A percentile compares a stretch with the other conserved stretches of the same genome.
phyloP scores from a whole-genome alignment of 2,329 filamentous ascomycete species.

The Trichoderma asperellum region DNA sequence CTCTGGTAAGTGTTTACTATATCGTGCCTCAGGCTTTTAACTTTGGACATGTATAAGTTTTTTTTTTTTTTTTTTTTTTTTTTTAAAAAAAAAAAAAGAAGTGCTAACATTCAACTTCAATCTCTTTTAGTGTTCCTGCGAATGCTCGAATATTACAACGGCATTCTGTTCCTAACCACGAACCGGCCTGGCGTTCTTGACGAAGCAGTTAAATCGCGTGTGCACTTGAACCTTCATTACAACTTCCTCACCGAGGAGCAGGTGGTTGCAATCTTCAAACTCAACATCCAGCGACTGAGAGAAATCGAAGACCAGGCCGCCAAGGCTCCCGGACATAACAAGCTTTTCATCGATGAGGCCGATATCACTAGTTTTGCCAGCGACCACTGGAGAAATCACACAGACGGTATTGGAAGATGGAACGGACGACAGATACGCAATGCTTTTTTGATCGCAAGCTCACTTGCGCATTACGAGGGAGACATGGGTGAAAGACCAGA shows the following conservation, averaged over 20 bases:
- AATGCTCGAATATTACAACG: neutral
- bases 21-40: neutral
- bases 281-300: slow-evolving; percentile 27
- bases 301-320: slow-evolving; percentile 30
- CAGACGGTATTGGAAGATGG: slow-evolving; percentile 24
- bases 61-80: too few relatives aligned
- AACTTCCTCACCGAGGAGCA: neutral
- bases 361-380: slow-evolving; percentile 11
- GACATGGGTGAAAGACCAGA: slow-evolving; percentile 4
- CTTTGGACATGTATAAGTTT: neutral
- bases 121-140: slow-evolving; percentile 35
- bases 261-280: neutral
- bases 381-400: slow-evolving; percentile 5
- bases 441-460: slow-evolving; percentile 28
- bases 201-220: neutral
- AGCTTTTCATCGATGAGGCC: neutral
- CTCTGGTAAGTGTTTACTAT: slow-evolving; percentile 30
- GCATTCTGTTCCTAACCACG: neutral
- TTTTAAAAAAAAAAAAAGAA: too few relatives aligned
- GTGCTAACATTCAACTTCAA: neutral
- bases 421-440: slow-evolving; percentile 33
- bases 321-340: slow-evolving; percentile 20
- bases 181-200: neutral
- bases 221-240: neutral
- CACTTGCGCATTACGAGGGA: slow-evolving; percentile 21